Percentiles rank a stretch among this genome's conserved stretches.
phyloP scores from a whole-genome alignment of 495 filamentous ascomycete species.

The Evernia prunastri region DNA sequence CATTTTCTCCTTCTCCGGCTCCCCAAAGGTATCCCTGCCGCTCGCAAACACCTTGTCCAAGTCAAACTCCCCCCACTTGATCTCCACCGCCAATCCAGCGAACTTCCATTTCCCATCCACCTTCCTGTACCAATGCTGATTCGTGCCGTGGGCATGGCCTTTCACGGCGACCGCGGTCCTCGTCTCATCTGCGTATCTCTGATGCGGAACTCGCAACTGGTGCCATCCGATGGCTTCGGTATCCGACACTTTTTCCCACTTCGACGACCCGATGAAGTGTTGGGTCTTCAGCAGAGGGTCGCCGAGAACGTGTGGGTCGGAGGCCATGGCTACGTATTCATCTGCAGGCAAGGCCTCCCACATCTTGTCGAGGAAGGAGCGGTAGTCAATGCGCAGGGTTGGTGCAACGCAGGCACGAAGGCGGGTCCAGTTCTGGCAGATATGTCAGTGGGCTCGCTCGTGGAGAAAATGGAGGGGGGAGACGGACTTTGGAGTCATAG shows the following conservation, averaged over 20 bases:
- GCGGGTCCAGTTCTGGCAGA: conserved; percentile 60
- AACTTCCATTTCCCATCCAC: conserved; percentile 24
- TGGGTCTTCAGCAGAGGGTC: conserved; percentile 66
- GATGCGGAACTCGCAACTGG: conserved; percentile 71
- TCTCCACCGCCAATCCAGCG: conserved; percentile 22
- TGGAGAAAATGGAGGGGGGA: not conserved
- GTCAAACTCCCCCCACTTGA: conserved; percentile 24
- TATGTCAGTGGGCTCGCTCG: conserved; percentile 2
- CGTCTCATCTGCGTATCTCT: conserved; percentile 24
- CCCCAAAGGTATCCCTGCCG: conserved; percentile 17
- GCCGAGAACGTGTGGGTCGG: conserved; percentile 59
- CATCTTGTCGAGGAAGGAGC: conserved; percentile 61
- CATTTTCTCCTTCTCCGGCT: conserved; percentile 8
- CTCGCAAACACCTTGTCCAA: conserved; percentile 20
- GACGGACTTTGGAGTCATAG: conserved; percentile 58
- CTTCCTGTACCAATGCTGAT: conserved; percentile 25
- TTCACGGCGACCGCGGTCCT: conserved; percentile 19
- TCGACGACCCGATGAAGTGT: conserved; percentile 66
- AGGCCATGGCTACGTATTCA: conserved; percentile 65
- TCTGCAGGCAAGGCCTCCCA: conserved; percentile 69
- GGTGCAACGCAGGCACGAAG: conserved; percentile 66
- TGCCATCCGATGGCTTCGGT: conserved; percentile 65
- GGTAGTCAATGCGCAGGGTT: conserved; percentile 61
- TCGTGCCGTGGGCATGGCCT: conserved; percentile 23
- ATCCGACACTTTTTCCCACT: conserved; percentile 65